Percentiles rank a stretch among this genome's conserved stretches.
phyloP scores from a whole-genome alignment of 768 basidiomycete species.

The Psilocybe sp. region DNA sequence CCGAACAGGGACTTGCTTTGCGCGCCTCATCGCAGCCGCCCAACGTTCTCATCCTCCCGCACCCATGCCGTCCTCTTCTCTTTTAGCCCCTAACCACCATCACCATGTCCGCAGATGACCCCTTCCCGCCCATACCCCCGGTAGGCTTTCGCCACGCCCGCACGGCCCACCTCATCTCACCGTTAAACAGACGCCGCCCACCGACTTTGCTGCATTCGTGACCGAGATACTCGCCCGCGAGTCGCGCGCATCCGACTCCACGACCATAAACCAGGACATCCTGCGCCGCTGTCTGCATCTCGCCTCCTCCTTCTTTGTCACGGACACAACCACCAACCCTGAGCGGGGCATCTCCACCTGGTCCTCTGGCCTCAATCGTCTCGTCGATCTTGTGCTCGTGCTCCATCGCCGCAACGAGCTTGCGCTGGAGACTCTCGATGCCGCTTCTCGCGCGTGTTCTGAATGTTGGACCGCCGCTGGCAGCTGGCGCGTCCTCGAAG shows the following conservation, averaged over 20 bases:
- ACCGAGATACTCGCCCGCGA: conserved; percentile 45
- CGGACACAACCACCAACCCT: conserved; percentile 66
- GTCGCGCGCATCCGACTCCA: conserved; percentile 10
- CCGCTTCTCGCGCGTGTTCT: conserved; percentile 67
- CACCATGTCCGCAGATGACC: conserved; percentile 13
- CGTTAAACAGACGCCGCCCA: conserved; percentile 35
- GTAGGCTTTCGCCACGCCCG: conserved; percentile 9
- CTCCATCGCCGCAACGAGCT: conserved; percentile 66
- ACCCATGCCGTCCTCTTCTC: background rate
- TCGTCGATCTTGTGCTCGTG: conserved; percentile 73
- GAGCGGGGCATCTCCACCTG: conserved; percentile 57
- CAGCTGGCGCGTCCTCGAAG: conserved; percentile 66
- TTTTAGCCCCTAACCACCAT: conserved; percentile 8
- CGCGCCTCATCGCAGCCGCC: background rate
- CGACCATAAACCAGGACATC: conserved; percentile 55
- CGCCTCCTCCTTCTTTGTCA: conserved; percentile 75
- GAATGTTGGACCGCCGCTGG: conserved; percentile 79
- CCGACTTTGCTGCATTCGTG: conserved; percentile 62
- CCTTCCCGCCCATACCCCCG: conserved; percentile 13
- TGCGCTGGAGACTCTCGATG: conserved; percentile 74
- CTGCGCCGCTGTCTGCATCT: conserved; percentile 66
- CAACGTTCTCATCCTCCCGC: background rate
- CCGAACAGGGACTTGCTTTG: background rate
- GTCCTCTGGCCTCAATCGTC: conserved; percentile 61
- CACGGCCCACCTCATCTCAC: conserved; percentile 2